Conservation (phyloP, 441 rosid genomes). For the Populus tomentosa region DNA sequence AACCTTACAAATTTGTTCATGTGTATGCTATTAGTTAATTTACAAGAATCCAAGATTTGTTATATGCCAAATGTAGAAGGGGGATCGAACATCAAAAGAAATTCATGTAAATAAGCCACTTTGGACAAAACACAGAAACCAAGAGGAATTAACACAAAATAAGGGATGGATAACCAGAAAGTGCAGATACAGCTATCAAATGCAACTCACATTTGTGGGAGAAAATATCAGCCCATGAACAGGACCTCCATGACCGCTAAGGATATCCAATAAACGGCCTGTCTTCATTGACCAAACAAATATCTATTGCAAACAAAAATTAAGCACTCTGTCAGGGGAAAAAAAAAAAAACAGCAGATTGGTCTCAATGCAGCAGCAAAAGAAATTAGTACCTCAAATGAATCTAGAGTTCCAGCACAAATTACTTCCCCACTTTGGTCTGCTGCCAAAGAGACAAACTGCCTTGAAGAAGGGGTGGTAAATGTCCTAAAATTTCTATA, state of each 20-base stretch:
- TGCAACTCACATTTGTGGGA: slow-evolving; percentile 65
- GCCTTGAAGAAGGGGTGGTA: slow-evolving; percentile 89
- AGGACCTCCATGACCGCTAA: slow-evolving; percentile 97
- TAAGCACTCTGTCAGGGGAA: background rate
- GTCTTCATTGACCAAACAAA: slow-evolving; percentile 99
- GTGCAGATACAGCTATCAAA: slow-evolving; percentile 2
- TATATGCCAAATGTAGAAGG: background rate
- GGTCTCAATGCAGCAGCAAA: background rate
- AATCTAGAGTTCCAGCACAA: slow-evolving; percentile 96
- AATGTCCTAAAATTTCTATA: slow-evolving; percentile 94
- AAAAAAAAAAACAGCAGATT: slow-evolving; percentile 10
- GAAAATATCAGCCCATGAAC: slow-evolving; percentile 94
- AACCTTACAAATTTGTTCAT: background rate
- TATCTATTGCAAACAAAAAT: slow-evolving; percentile 42
- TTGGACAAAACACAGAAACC: background rate
- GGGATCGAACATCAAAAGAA: background rate
- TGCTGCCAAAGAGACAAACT: slow-evolving; percentile 92
- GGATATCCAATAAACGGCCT: slow-evolving; percentile 83
- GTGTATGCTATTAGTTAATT: background rate
- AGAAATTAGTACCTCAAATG: slow-evolving; percentile 69
- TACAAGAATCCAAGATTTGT: background rate
- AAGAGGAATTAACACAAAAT: background rate
- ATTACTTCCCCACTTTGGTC: slow-evolving; percentile 93
- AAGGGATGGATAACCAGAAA: background rate
- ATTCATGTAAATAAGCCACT: background rate